These are phyloP conservation scores for Pogostemon cablin DNA, from an alignment of 257 asterid species.

Conservation along the genomic window DNA sequence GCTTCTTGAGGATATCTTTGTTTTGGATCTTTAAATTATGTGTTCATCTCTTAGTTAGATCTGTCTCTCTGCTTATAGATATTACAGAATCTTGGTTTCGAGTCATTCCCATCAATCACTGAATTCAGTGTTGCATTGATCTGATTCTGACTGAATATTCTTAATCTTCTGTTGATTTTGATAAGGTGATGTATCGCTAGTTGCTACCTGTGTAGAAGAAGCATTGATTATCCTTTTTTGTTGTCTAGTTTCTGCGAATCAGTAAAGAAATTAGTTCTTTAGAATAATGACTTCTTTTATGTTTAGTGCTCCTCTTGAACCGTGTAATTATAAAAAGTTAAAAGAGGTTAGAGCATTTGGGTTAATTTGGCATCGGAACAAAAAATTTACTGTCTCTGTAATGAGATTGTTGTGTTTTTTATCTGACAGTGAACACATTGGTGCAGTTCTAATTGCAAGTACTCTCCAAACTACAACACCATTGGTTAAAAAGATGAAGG, in stretches of 20 bases:
- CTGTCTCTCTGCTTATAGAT: background rate
- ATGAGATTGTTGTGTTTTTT: constrained; percentile 9
- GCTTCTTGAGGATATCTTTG: too few species aligned
- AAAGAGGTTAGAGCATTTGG: constrained; percentile 13
- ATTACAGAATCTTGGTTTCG: constrained; percentile 14
- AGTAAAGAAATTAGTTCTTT: constrained; percentile 1
- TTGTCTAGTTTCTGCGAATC: background rate
- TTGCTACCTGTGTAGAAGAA: background rate
- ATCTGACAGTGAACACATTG: constrained; percentile 41
- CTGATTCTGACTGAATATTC: background rate
- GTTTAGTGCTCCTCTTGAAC: background rate
- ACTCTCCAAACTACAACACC: constrained; percentile 46
- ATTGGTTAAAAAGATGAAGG: constrained; percentile 59
- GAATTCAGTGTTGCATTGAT: constrained; percentile 16
- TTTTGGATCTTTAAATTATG: too few species aligned
- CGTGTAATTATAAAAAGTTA: background rate
- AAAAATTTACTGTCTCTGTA: constrained; percentile 21
- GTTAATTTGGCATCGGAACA: constrained; percentile 20
- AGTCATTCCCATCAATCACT: background rate
- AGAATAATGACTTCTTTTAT: constrained; percentile 5
- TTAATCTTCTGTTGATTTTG: constrained; percentile 10
- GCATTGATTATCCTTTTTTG: background rate
- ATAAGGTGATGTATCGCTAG: background rate
- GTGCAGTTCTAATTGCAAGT: constrained; percentile 75
- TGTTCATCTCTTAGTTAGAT: too few species aligned